Evolutionary conservation across 176 grass and related monocot species (phyloP).

Genomic region (Leersia perrieri): DNA sequence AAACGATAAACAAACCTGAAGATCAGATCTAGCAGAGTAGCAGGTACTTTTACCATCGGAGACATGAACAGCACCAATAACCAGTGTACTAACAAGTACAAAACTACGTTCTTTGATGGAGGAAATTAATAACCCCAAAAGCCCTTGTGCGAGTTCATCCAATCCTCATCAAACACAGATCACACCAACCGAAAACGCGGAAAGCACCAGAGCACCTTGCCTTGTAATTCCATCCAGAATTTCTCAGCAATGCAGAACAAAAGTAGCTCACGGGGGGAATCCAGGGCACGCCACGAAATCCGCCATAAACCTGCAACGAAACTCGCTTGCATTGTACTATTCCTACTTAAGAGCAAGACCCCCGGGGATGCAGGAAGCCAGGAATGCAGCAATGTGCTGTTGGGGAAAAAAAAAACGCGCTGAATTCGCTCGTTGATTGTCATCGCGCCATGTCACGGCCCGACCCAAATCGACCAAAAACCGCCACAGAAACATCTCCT

Average conservation of each 20-base stretch:
- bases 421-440: not conserved
- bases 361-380: not conserved
- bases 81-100: not conserved
- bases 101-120: not conserved
- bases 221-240: not conserved
- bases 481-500: not conserved
- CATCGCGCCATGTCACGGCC: not conserved
- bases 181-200: not conserved
- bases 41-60: not conserved
- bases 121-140: not conserved
- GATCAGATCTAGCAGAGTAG: conserved; percentile 25
- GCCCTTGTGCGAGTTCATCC: not conserved
- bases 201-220: not conserved
- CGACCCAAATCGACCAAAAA: not conserved
- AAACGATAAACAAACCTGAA: not conserved
- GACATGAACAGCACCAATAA: not conserved
- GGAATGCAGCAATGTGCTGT: not conserved
- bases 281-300: not conserved
- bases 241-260: not conserved
- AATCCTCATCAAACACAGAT: not conserved
- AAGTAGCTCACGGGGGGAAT: not conserved
- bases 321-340: not conserved
- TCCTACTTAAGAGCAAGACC: not conserved
- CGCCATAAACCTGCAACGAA: not conserved
- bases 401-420: not conserved